Evolutionary conservation across 2,329 filamentous ascomycete genomes (phyloP).

Genomic region (Diplocarpon mali): DNA sequence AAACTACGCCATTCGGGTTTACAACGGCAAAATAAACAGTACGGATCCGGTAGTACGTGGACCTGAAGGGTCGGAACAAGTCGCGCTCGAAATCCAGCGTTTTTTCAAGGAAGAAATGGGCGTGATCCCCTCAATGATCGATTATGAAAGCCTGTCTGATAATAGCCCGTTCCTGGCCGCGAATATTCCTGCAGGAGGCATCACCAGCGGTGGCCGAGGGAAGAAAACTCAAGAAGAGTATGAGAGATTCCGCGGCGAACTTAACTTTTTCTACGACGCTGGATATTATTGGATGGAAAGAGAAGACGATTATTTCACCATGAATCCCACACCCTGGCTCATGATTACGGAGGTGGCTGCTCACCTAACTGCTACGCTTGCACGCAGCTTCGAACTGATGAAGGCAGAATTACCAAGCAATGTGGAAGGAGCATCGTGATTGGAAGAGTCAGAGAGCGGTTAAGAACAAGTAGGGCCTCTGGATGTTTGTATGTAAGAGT

Average conservation of each 20-base stretch:
- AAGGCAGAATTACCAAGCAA: background rate
- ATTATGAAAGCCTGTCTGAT: slow-evolving; percentile 57
- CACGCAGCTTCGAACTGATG: background rate
- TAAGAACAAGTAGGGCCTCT: too few relatives aligned
- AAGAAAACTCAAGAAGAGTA: slow-evolving; percentile 59
- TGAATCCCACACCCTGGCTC: slow-evolving; percentile 48
- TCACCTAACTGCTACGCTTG: slow-evolving; percentile 1
- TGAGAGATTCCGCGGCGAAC: slow-evolving; percentile 55
- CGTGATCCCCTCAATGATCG: slow-evolving; percentile 8
- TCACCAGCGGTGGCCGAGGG: slow-evolving; percentile 66
- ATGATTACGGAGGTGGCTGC: slow-evolving; percentile 42
- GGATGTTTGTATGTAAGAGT: too few relatives aligned
- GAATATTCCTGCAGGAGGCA: slow-evolving; percentile 61
- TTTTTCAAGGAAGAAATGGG: slow-evolving; percentile 11
- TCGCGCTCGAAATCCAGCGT: slow-evolving; percentile 12
- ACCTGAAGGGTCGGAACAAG: slow-evolving; percentile 44
- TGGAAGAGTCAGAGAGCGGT: too few relatives aligned
- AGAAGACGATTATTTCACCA: slow-evolving; percentile 35
- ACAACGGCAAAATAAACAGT: slow-evolving; percentile 56
- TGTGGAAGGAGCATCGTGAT: background rate
- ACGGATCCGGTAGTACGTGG: slow-evolving; percentile 42
- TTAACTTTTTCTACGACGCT: slow-evolving; percentile 44
- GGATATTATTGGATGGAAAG: slow-evolving; percentile 13
- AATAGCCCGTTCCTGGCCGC: slow-evolving; percentile 65
- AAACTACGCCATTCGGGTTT: slow-evolving; percentile 56